Percentiles rank a stretch among this genome's conserved stretches.
These are phyloP conservation scores for Lepiota brunneoincarnata DNA, from an alignment of 768 basidiomycete species.

Conservation along the genomic window DNA sequence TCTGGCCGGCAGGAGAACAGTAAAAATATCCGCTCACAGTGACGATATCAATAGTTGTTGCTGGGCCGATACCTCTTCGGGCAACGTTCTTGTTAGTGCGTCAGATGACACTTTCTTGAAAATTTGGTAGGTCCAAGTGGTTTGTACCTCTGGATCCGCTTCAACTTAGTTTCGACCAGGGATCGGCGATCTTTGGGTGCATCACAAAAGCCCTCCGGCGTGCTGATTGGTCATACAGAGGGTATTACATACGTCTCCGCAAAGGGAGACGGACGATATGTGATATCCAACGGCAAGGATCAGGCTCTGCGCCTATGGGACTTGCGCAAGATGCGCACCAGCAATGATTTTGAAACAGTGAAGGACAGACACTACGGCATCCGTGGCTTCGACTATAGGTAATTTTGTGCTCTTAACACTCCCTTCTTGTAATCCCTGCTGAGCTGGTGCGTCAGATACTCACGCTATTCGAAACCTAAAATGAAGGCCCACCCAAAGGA, in stretches of 20 bases:
- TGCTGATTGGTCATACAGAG: slow-evolving; percentile 93
- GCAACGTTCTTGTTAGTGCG: slow-evolving; percentile 92
- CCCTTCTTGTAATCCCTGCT: not conserved
- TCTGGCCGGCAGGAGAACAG: slow-evolving; percentile 69
- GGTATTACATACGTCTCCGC: slow-evolving; percentile 94
- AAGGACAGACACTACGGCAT: slow-evolving; percentile 51
- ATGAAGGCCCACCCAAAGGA: slow-evolving; percentile 76
- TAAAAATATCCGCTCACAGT: slow-evolving; percentile 82
- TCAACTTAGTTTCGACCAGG: slow-evolving; percentile 27
- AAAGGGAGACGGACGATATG: slow-evolving; percentile 94
- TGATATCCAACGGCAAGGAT: slow-evolving; percentile 96
- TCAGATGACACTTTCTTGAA: slow-evolving; percentile 95
- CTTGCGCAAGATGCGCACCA: slow-evolving; percentile 86
- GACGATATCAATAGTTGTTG: slow-evolving; percentile 96
- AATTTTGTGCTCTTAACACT: slow-evolving; percentile 16
- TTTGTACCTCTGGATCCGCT: slow-evolving; percentile 41
- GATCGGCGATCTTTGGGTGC: slow-evolving; percentile 53
- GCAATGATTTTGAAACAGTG: slow-evolving; percentile 60
- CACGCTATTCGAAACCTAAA: slow-evolving; percentile 62
- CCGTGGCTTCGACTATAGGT: slow-evolving; percentile 80
- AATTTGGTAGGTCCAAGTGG: slow-evolving; percentile 73
- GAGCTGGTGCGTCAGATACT: slow-evolving; percentile 41
- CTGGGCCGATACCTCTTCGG: slow-evolving; percentile 91
- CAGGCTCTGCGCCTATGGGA: slow-evolving; percentile 93
- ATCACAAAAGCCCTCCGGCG: slow-evolving; percentile 80